Evolutionary conservation across 129 eudicot genomes (phyloP), one percentile per base, ranked within the genome.

Genomic region (Helichrysum umbraculigerum): DNA sequence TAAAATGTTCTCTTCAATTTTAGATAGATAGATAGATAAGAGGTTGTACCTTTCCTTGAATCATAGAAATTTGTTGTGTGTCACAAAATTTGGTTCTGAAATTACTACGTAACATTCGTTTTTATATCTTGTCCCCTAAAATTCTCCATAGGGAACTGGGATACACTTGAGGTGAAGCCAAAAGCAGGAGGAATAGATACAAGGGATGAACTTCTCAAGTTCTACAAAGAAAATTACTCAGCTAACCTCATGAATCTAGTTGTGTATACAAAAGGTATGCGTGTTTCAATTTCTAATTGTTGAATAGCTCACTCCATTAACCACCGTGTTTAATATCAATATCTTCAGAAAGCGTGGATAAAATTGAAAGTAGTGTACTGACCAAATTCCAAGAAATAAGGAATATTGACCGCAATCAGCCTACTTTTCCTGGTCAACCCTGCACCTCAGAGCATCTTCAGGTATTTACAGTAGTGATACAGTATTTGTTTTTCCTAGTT

Each of bases 221-320:
- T 94, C 70, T 94, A 94, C 79, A 77, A 78, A 35, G 89, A 94
- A 70, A 75, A 94, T 76, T 94, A 94, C 82, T 94, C 98, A 42
- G 95, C 98, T 71, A 94, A 91, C 81, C 83, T 84, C 73, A 94
- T 94, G 97, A 91, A 83, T 74, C 87, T 94, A 44, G 97, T 91
- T 54, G 87, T 94, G 51, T 94, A 94, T 87, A 60, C 86, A 41
- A 91, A 94, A 82, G 98, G 98, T 94, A 83, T 54, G 71, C 29
- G 37, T 22, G 10, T 67, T 39, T 22, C 68, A 54, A 7, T 25
- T 51, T 22, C 50, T 52, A 8, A 21, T 72, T 61, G 50, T 41
- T 54, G 28, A n/a, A n/a, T 52, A 69, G 30, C 61, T 47, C 65
- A 16, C 9, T 28, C 29, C 22, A 39, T 14, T 57, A 61, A 66